Evolutionary conservation across 208 protist genomes (phyloP), one percentile per base, ranked within the genome.

Genomic region (Wallacemonas sp.): DNA sequence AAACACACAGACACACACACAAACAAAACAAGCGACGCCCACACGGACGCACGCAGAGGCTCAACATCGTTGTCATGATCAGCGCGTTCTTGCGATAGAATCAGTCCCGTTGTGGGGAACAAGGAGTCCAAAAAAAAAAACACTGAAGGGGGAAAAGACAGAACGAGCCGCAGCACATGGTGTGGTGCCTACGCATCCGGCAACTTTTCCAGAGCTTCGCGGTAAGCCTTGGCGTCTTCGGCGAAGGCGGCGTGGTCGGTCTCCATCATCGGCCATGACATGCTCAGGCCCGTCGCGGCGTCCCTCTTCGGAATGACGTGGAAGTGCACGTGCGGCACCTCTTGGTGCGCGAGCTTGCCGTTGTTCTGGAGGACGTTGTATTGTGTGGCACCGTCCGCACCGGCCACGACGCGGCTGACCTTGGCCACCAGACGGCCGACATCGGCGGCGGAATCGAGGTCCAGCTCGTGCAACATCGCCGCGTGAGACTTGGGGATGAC

Each of bases 281-380:
- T 77, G 44, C 66, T 66, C 30, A 95, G 78, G 1, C 90, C 90
- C n/a, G 79, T 83, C 46, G 53, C 54, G 21, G 19, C 39, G 21
- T 77, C 83, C 13, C 78, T 75, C 78, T 94, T 94, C 13, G 94
- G 94, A 59, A 98, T 98, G 57, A 98, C 65, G 76, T 98, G 94
- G 76, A 97, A 96, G 87, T 98, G 94, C 34, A 97, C 92, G 66
- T 98, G 94, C 29, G 76, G 73, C 70, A 98, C 94, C 69, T 85
- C 87, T 82, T 98, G 94, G 55, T 97, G 87, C 9, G 94, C 94
- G 10, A 95, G 46, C 19, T 32, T 50, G 34, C 94, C 94, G 63
- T 98, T 97, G 73, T 98, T 98, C 75, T 97, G 92, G 30, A 98
- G 82, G 5, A 98, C 70, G 60, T 98, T 97, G 86, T 97, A 98